Evolutionary conservation across 352 stramenopile genomes (phyloP).

Genomic region (Phytophthora podocarpi): DNA sequence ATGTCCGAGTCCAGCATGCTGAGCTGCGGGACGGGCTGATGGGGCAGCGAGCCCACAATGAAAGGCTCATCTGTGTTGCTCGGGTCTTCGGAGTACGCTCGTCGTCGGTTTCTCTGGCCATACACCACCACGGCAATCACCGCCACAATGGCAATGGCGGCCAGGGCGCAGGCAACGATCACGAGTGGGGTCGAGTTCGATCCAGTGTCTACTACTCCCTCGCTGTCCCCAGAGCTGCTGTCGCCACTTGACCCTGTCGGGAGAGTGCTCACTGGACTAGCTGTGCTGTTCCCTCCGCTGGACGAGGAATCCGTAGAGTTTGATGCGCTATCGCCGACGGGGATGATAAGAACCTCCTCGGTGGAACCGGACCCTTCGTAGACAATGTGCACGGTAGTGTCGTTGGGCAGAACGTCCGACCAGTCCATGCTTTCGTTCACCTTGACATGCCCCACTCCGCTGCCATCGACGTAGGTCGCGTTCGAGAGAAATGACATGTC

Average conservation of each 20-base stretch:
- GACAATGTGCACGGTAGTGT: slow-evolving; percentile 48
- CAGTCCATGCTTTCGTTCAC: slow-evolving; percentile 39
- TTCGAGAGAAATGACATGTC: slow-evolving; percentile 43
- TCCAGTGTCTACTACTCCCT: slow-evolving; percentile 14
- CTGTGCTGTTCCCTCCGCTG: slow-evolving; percentile 5
- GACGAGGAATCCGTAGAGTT: slow-evolving; percentile 11
- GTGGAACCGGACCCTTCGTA: slow-evolving; percentile 42
- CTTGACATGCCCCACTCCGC: slow-evolving; percentile 39
- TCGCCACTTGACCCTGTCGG: slow-evolving; percentile 28
- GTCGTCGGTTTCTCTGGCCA: slow-evolving; percentile 29
- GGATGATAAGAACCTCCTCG: slow-evolving; percentile 41
- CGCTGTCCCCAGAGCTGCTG: slow-evolving; percentile 10
- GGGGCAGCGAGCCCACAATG: slow-evolving; percentile 30
- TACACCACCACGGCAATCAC: slow-evolving; percentile 35
- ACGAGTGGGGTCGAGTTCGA: slow-evolving; percentile 29
- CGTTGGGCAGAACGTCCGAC: slow-evolving; percentile 43
- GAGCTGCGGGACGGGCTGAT: slow-evolving; percentile 27
- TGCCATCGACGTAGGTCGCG: slow-evolving; percentile 33
- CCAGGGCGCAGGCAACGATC: slow-evolving; percentile 32
- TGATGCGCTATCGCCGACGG: slow-evolving; percentile 23
- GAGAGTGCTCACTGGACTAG: slow-evolving; percentile 24
- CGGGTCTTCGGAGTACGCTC: slow-evolving; percentile 21
- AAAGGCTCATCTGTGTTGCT: slow-evolving; percentile 29
- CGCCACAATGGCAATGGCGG: slow-evolving; percentile 32
- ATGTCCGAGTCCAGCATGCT: slow-evolving; percentile 41